Evolutionary conservation across 345 rosid genomes (phyloP), one percentile per base, ranked within the genome.

Genomic region (Arabidopsis arenosa): DNA sequence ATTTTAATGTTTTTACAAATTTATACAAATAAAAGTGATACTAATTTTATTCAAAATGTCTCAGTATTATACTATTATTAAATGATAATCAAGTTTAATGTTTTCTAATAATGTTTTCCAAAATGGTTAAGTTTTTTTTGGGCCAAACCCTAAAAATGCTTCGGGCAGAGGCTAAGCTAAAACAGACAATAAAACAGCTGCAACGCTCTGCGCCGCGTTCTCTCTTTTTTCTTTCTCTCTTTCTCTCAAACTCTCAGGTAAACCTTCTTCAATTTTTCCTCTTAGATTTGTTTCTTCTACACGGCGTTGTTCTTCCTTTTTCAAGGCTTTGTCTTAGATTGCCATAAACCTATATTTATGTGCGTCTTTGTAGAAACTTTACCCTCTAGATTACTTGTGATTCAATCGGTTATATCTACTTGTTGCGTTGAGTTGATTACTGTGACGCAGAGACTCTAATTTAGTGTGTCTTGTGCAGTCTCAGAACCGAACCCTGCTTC

Each of bases 201-300:
- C 76, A 15, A 40, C 23, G 7, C 64, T 73, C 71, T 44, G 62
- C 79, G 74, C 79, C 74, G 69, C 74, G 33, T 7, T 49, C 52
- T 30, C 72, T 14, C 51, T 15, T 1, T 53, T 4, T 5, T 45
- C 57, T 54, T 23, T 23, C 23, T 21, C 54, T 53, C 23, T 65
- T 28, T 40, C 18, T 43, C 57, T 56, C 72, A 4, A 47, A 17
- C 68, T 17, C 68, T 68, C 79, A 10, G 73, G 78, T 75, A 57
- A 54, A 48, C 9, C 32, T 7, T 60, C 51, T 71, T 37, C 59
- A 21, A 10, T n/a, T 61, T 61, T 2, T 28, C 41, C 39, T 26
- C 61, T 36, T 17, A 35, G 39, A 59, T 47, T 49, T 36, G 49
- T 47, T 26, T 6, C 37, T 26, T 6, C 37, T 54, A 11, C 12